A percentile compares a stretch with the other conserved stretches of the same genome.
Evolutionary conservation across 1,284 basidiomycete species (phyloP).

Genomic region (Termitomyces sp.): DNA sequence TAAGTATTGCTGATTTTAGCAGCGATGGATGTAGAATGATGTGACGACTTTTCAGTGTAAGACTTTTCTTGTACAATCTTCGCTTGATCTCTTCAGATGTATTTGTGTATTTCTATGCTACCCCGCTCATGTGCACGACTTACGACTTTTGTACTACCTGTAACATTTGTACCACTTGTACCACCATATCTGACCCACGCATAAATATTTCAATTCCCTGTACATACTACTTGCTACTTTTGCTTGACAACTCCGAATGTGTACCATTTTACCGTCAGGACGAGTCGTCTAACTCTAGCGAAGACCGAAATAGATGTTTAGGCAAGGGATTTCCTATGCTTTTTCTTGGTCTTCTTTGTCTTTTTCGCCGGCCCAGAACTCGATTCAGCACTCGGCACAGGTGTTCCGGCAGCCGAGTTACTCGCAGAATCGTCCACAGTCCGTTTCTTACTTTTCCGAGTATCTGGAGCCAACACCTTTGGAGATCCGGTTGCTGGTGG

Average conservation of each 20-base stretch:
- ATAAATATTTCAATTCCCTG: background rate
- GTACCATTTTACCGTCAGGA: background rate
- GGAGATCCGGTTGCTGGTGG: background rate
- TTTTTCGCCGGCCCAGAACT: slow-evolving; percentile 15
- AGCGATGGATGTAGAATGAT: slow-evolving; percentile 39
- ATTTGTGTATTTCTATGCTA: slow-evolving; percentile 3
- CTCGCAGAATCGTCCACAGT: slow-evolving; percentile 2
- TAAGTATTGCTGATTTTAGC: slow-evolving; percentile 30
- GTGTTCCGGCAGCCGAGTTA: slow-evolving; percentile 9
- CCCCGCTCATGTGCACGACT: background rate
- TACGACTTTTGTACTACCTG: background rate
- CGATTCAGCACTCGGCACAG: slow-evolving; percentile 4
- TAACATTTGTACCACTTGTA: background rate
- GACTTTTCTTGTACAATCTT: slow-evolving; percentile 11
- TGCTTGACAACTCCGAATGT: background rate
- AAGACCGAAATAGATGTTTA: background rate
- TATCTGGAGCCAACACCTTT: slow-evolving; percentile 2
- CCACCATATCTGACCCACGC: background rate
- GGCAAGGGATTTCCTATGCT: slow-evolving; percentile 17
- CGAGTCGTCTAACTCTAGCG: background rate
- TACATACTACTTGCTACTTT: background rate
- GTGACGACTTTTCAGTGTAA: slow-evolving; percentile 25
- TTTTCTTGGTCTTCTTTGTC: slow-evolving; percentile 25
- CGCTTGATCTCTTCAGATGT: slow-evolving; percentile 11
- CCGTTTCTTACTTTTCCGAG: slow-evolving; percentile 9